Conservation (phyloP, 371 early-diverging fungal genomes). For the Mortierella sp. region DNA sequence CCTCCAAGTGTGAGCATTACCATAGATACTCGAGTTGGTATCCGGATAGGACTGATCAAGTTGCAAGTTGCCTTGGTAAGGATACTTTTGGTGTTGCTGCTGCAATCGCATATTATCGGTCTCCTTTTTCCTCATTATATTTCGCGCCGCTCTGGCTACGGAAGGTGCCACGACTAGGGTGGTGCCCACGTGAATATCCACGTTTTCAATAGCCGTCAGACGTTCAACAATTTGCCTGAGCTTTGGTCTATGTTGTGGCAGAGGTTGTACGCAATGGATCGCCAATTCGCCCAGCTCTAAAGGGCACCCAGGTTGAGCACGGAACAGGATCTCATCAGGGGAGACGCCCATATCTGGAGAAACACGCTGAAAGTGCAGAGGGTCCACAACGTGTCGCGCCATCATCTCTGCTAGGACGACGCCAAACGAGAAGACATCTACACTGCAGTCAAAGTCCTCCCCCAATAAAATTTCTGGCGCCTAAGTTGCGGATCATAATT, state of each 20-base stretch:
- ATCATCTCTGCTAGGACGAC: slow-evolving; percentile 68
- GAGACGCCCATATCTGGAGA: slow-evolving; percentile 61
- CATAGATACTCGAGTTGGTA: slow-evolving; percentile 22
- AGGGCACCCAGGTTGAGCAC: slow-evolving; percentile 52
- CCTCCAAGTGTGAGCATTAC: slow-evolving; percentile 30
- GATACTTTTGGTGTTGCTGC: slow-evolving; percentile 5
- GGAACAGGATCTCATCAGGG: slow-evolving; percentile 47
- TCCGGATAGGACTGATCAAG: slow-evolving; percentile 9
- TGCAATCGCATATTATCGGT: background rate
- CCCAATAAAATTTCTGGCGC: slow-evolving; percentile 74
- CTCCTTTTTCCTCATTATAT: slow-evolving; percentile 41
- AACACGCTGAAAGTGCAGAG: slow-evolving; percentile 43
- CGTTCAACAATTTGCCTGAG: slow-evolving; percentile 38
- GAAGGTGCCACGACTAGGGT: slow-evolving; percentile 50
- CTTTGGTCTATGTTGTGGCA: slow-evolving; percentile 37
- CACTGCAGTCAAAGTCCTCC: slow-evolving; percentile 63
- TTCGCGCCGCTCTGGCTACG: slow-evolving; percentile 49
- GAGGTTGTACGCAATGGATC: slow-evolving; percentile 44
- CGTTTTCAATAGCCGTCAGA: slow-evolving; percentile 44
- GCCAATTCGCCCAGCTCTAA: slow-evolving; percentile 48
- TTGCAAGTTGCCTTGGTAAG: slow-evolving; percentile 3
- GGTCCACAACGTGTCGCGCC: slow-evolving; percentile 58
- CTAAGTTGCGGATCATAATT: slow-evolving; percentile 30
- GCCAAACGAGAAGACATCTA: slow-evolving; percentile 72
- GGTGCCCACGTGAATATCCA: slow-evolving; percentile 52